A percentile compares a stretch with the other conserved stretches of the same genome.
Evolutionary conservation across 768 basidiomycete species (phyloP).

Genomic region (Hygrocybe punicea): DNA sequence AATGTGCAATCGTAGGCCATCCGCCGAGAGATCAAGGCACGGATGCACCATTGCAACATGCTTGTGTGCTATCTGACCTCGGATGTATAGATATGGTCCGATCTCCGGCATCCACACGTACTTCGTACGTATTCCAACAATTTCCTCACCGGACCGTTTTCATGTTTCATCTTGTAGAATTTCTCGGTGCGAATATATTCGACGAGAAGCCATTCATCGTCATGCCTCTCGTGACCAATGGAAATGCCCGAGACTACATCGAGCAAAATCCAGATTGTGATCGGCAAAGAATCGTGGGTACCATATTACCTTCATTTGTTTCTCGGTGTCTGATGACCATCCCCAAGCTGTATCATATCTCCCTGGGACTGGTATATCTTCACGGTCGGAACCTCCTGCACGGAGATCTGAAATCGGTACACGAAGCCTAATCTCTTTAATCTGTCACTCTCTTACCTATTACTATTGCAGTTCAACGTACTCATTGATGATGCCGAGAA

Average conservation of each 20-base stretch:
- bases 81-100: conserved; percentile 16
- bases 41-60: not conserved
- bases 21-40: conserved; percentile 12
- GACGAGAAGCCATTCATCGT: conserved; percentile 27
- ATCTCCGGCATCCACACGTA: conserved; percentile 19
- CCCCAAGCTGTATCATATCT: conserved; percentile 20
- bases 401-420: conserved; percentile 27
- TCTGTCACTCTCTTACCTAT: not conserved
- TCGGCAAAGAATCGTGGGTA: conserved; percentile 18
- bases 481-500: conserved; percentile 28
- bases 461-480: conserved; percentile 31
- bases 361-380: conserved; percentile 3
- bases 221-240: conserved; percentile 19
- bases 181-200: conserved; percentile 25
- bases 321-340: not conserved
- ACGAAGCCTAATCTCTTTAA: not conserved
- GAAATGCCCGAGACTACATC: conserved; percentile 19
- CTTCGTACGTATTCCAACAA: conserved; percentile 14
- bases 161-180: conserved; percentile 12
- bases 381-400: conserved; percentile 27
- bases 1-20: conserved; percentile 7
- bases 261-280: conserved; percentile 15
- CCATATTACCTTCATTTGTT: not conserved
- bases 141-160: not conserved
- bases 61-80: not conserved